A percentile compares a stretch with the other conserved stretches of the same genome.
Evolutionary conservation across 169 alveolate genomes (phyloP).

Genomic region (Toxoplasma gondii): DNA sequence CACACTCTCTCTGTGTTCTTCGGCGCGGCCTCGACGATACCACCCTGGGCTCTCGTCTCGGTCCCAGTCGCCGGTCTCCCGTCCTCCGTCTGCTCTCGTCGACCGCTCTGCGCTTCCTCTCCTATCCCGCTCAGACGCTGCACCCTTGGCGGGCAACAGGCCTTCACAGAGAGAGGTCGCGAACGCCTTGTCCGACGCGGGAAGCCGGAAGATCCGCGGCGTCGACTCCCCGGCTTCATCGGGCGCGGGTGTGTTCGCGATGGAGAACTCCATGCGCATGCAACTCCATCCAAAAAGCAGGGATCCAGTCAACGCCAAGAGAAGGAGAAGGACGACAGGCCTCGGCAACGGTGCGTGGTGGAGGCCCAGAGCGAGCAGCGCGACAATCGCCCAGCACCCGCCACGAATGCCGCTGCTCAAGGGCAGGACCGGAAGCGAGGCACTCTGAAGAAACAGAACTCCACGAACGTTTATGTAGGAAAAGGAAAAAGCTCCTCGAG

Average conservation of each 20-base stretch:
- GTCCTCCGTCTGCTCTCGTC: background rate
- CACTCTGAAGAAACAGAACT: background rate
- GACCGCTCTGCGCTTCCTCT: background rate
- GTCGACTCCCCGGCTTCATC: background rate
- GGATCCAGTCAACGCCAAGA: background rate
- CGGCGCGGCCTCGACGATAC: background rate
- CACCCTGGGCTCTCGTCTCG: background rate
- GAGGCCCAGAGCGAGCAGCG: background rate
- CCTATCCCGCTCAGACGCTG: background rate
- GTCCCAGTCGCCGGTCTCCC: background rate
- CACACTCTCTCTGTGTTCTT: background rate
- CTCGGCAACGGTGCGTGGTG: background rate
- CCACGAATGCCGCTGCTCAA: slow-evolving; percentile 22
- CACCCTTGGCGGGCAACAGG: background rate
- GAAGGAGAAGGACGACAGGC: background rate
- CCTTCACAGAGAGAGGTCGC: background rate
- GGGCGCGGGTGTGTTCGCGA: background rate
- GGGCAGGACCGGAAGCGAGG: background rate
- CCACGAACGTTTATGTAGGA: too few relatives aligned
- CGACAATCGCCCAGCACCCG: slow-evolving; percentile 19
- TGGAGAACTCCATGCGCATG: background rate
- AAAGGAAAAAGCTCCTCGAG: too few relatives aligned
- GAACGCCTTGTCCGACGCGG: background rate
- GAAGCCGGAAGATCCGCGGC: background rate
- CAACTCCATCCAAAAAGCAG: background rate